phyloP scores from a whole-genome alignment of 805 yeast species.

The Candida andamanensis region DNA sequence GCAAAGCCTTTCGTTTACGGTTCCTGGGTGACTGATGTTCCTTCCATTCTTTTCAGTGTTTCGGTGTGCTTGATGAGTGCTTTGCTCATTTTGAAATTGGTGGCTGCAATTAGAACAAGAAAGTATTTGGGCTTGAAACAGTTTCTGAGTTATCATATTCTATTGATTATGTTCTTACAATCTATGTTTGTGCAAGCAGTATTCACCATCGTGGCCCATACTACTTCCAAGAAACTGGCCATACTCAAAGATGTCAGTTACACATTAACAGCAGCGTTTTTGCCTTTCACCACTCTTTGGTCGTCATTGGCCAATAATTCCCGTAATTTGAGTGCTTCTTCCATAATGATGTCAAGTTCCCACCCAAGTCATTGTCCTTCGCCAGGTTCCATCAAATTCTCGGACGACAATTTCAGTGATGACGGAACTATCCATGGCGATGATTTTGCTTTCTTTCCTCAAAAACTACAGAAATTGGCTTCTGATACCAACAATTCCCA shows the following conservation, averaged over 20 bases:
- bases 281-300: constrained; percentile 88
- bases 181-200: constrained; percentile 76
- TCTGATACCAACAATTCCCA: constrained; percentile 1
- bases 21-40: constrained; percentile 44
- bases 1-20: constrained; percentile 4
- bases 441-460: constrained; percentile 11
- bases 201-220: constrained; percentile 51
- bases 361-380: constrained; percentile 1
- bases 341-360: constrained; percentile 9
- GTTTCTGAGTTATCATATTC: constrained; percentile 75
- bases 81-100: constrained; percentile 59
- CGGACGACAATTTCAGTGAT: constrained; percentile 4
- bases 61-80: constrained; percentile 62
- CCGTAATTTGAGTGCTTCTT: constrained; percentile 6
- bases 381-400: constrained; percentile 1
- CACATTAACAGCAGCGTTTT: constrained; percentile 36
- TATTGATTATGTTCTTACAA: constrained; percentile 77
- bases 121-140: constrained; percentile 74
- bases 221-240: constrained; percentile 6
- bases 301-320: constrained; percentile 61
- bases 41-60: constrained; percentile 60
- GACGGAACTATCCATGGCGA: constrained; percentile 9
- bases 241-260: constrained; percentile 11
- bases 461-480: constrained; percentile 8
- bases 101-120: constrained; percentile 66